phyloP scores from a whole-genome alignment of 1,284 basidiomycete species.

The Anthracocystis walkeri region DNA sequence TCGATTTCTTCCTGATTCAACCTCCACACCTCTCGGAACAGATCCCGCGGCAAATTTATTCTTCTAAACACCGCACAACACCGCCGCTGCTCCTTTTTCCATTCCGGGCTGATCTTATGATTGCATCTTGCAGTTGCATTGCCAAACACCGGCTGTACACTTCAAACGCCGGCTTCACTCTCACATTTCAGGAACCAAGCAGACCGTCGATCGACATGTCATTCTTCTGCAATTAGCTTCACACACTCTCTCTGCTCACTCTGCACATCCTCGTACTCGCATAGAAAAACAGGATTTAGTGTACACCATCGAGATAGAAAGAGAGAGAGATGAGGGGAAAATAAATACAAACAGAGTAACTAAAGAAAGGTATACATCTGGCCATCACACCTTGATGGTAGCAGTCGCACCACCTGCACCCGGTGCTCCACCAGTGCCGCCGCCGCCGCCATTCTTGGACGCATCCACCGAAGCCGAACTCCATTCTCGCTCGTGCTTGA shows the following conservation, averaged over 20 bases:
- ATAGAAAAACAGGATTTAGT: slow-evolving; percentile 5
- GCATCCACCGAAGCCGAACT: slow-evolving; percentile 19
- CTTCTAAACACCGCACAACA: not conserved
- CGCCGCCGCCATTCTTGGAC: not conserved
- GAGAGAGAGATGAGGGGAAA: not conserved
- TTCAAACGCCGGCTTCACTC: too few relatives aligned
- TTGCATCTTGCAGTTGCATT: too few relatives aligned
- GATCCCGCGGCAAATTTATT: not conserved
- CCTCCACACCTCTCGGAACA: not conserved
- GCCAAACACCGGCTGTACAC: too few relatives aligned
- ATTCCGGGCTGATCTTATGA: too few relatives aligned
- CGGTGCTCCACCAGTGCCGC: not conserved
- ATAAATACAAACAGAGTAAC: not conserved
- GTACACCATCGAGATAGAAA: not conserved
- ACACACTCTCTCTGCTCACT: too few relatives aligned
- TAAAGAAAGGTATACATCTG: slow-evolving; percentile 1
- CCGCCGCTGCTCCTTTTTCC: too few relatives aligned
- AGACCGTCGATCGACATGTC: too few relatives aligned
- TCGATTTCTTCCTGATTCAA: not conserved
- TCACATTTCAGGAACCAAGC: too few relatives aligned
- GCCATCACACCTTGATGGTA: slow-evolving; percentile 16
- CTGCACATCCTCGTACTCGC: too few relatives aligned
- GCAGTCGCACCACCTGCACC: slow-evolving; percentile 4
- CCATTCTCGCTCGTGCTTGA: slow-evolving; percentile 43
- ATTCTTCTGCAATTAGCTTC: too few relatives aligned